Percentiles rank a stretch among this genome's conserved stretches.
Evolutionary conservation across 352 stramenopile species (phyloP).

Genomic region (Phytophthora pistaciae): DNA sequence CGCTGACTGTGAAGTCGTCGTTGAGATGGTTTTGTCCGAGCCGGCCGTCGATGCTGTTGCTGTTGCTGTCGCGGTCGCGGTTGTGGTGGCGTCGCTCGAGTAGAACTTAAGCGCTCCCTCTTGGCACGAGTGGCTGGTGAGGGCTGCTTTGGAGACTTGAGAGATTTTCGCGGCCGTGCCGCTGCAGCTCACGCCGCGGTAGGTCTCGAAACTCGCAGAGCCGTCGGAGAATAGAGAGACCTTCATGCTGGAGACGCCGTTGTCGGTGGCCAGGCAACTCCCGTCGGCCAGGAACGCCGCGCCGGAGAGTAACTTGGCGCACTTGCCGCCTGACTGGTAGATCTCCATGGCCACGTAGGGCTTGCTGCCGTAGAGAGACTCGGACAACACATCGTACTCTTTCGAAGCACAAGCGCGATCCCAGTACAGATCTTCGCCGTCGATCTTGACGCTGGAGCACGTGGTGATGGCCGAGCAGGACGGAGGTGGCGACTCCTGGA

Average conservation of each 20-base stretch:
- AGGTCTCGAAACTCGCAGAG: constrained; percentile 45
- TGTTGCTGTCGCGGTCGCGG: constrained; percentile 10
- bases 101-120: constrained; percentile 44
- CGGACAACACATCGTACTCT: constrained; percentile 18
- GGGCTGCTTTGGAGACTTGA: constrained; percentile 28
- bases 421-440: constrained; percentile 37
- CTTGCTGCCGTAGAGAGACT: constrained; percentile 26
- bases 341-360: constrained; percentile 48
- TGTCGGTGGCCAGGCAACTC: constrained; percentile 52
- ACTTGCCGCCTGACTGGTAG: constrained; percentile 34
- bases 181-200: constrained; percentile 41
- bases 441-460: constrained; percentile 28
- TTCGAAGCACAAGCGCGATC: constrained; percentile 30
- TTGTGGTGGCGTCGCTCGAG: constrained; percentile 24
- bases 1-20: constrained; percentile 29
- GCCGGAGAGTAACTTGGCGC: constrained; percentile 40
- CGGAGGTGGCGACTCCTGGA: constrained; percentile 32
- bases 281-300: constrained; percentile 51
- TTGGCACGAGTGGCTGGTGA: constrained; percentile 40
- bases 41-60: constrained; percentile 3
- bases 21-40: constrained; percentile 30
- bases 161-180: constrained; percentile 35
- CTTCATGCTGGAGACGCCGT: constrained; percentile 46
- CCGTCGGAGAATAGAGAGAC: constrained; percentile 39
- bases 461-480: constrained; percentile 35